phyloP scores from a whole-genome alignment of 306 rosid species.

The Begonia masoniana region DNA sequence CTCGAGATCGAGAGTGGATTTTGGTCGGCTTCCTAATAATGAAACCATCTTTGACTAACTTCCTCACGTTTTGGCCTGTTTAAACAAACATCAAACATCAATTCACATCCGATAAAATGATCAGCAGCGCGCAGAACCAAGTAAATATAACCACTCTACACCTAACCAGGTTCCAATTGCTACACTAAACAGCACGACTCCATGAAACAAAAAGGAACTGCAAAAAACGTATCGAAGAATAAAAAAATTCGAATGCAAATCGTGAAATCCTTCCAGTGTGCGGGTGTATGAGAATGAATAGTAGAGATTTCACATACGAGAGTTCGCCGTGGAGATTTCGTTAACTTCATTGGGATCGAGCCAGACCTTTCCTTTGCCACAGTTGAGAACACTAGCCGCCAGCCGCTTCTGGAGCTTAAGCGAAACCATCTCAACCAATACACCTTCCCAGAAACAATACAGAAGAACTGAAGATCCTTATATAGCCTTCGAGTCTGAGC shows the following conservation, averaged over 20 bases:
- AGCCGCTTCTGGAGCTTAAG: constrained; percentile 95
- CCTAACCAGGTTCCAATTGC: too few relatives aligned
- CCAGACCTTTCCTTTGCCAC: constrained; percentile 95
- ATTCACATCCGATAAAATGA: too few relatives aligned
- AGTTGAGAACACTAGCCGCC: constrained; percentile 85
- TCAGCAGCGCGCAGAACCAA: too few relatives aligned
- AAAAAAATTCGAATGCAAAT: neutral
- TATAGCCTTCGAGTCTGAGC: too few relatives aligned
- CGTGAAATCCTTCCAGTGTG: neutral
- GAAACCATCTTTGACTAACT: constrained; percentile 95
- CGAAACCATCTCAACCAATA: constrained; percentile 55
- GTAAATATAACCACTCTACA: too few relatives aligned
- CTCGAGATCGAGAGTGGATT: constrained; percentile 94
- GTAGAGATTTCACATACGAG: constrained; percentile 33
- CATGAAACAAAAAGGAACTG: too few relatives aligned
- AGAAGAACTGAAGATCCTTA: too few relatives aligned
- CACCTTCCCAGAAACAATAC: too few relatives aligned
- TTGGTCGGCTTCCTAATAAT: constrained; percentile 93
- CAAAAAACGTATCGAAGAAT: neutral
- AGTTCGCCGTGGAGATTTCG: constrained; percentile 97
- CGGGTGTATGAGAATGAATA: neutral
- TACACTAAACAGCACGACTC: too few relatives aligned
- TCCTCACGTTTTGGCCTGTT: constrained; percentile 84
- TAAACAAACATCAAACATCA: too few relatives aligned
- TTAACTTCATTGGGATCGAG: constrained; percentile 91